These are phyloP conservation scores for Eutrema salsugineum DNA, from an alignment of 441 rosid genomes.

Conservation along the genomic window DNA sequence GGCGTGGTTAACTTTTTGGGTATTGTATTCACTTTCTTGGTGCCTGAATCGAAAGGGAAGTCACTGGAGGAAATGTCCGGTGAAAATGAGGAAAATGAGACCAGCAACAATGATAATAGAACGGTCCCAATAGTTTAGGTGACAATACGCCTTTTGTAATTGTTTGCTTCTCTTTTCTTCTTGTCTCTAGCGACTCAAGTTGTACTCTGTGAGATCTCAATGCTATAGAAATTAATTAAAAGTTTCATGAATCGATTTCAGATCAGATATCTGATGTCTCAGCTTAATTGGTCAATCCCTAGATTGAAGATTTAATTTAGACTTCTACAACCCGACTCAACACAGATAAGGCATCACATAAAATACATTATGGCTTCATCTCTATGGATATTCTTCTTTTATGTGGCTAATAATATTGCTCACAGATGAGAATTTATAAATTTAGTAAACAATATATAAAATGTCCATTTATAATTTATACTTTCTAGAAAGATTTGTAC, in stretches of 20 bases:
- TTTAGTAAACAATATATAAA: too few species aligned
- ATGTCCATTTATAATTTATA: too few species aligned
- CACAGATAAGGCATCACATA: too few species aligned
- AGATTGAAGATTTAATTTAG: too few species aligned
- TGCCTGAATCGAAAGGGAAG: constrained; percentile 61
- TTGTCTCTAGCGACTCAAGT: constrained; percentile 36
- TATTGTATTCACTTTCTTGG: constrained; percentile 46
- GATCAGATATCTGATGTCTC: neutral
- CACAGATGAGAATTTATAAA: too few species aligned
- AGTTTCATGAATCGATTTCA: neutral
- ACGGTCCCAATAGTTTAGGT: constrained; percentile 37
- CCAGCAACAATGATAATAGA: constrained; percentile 18
- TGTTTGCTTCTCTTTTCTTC: constrained; percentile 17
- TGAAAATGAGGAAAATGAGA: constrained; percentile 39
- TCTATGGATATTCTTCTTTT: too few species aligned
- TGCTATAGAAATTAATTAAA: neutral
- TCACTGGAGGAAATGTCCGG: constrained; percentile 58
- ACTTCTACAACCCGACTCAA: too few species aligned
- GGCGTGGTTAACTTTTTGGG: constrained; percentile 49
- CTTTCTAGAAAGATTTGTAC: too few species aligned
- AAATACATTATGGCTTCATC: too few species aligned
- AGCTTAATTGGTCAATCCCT: too few species aligned
- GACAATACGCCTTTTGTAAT: neutral
- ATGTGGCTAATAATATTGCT: too few species aligned
- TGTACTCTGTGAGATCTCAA: constrained; percentile 11